Evolutionary conservation across 306 rosid species (phyloP).

Genomic region (Purshia tridentata): DNA sequence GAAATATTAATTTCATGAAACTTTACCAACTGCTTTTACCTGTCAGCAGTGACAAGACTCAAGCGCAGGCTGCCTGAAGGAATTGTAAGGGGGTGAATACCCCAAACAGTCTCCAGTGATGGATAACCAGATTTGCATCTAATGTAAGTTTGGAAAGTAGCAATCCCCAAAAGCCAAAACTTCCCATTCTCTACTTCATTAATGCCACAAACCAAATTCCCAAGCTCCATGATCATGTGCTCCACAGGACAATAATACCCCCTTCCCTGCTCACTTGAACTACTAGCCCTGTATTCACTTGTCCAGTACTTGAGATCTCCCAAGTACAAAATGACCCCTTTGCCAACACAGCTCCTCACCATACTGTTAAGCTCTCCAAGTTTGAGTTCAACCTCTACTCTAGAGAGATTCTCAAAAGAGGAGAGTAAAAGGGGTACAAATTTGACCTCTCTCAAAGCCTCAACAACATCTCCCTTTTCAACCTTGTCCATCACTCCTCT

Average conservation of each 20-base stretch:
- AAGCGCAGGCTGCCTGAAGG: constrained; percentile 70
- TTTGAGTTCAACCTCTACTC: constrained; percentile 67
- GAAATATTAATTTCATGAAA: constrained; percentile 7
- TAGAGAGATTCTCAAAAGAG: constrained; percentile 46
- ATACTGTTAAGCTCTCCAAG: constrained; percentile 55
- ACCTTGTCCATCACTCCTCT: constrained; percentile 63
- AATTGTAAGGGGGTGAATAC: constrained; percentile 81
- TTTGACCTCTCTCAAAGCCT: constrained; percentile 58
- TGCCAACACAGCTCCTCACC: constrained; percentile 34
- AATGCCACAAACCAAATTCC: constrained; percentile 57
- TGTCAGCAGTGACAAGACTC: constrained; percentile 71
- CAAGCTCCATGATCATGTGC: constrained; percentile 78
- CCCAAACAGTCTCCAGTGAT: constrained; percentile 71
- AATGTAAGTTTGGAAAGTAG: constrained; percentile 83
- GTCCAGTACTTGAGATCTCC: constrained; percentile 91
- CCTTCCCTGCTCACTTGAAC: constrained; percentile 38
- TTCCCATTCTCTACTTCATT: constrained; percentile 35
- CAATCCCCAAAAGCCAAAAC: constrained; percentile 82
- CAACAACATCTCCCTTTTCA: constrained; percentile 64
- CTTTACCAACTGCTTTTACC: constrained; percentile 52
- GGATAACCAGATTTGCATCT: constrained; percentile 74
- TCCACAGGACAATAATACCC: constrained; percentile 70
- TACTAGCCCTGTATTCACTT: constrained; percentile 44
- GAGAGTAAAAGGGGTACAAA: constrained; percentile 53
- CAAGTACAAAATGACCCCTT: constrained; percentile 72